These are phyloP conservation scores for Barbarea vulgaris DNA, from an alignment of 345 rosid species.

Conservation along the genomic window DNA sequence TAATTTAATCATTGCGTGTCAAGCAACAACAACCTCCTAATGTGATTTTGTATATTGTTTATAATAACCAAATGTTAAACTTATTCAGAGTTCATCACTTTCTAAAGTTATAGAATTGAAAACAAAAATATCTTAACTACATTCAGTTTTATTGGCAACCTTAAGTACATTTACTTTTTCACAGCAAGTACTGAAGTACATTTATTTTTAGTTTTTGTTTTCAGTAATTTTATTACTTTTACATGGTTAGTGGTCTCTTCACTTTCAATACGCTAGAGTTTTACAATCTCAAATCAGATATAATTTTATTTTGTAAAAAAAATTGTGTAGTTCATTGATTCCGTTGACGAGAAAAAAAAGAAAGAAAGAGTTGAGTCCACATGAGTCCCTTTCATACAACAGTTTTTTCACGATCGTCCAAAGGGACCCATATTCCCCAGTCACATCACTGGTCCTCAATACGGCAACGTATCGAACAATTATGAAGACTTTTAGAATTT, in stretches of 20 bases:
- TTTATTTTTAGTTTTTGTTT: neutral
- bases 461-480: slow-evolving; percentile 16
- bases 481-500: slow-evolving; percentile 16
- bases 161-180: too few species aligned
- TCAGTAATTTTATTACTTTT: neutral
- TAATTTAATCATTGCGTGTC: slow-evolving; percentile 38
- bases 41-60: slow-evolving; percentile 9
- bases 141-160: too few species aligned
- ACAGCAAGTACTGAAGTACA: neutral
- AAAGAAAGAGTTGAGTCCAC: neutral
- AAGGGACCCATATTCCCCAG: slow-evolving; percentile 34
- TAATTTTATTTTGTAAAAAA: neutral
- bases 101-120: neutral
- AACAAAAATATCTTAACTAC: too few species aligned
- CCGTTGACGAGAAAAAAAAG: neutral
- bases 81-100: neutral
- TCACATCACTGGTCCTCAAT: slow-evolving; percentile 31
- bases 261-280: neutral
- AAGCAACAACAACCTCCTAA: slow-evolving; percentile 37
- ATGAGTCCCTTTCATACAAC: slow-evolving; percentile 4
- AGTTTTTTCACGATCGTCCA: slow-evolving; percentile 16
- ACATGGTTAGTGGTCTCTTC: neutral
- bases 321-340: neutral
- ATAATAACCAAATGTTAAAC: neutral
- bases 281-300: neutral